Conservation (phyloP, 1,284 basidiomycete species). For the Athelia psychrophila region DNA sequence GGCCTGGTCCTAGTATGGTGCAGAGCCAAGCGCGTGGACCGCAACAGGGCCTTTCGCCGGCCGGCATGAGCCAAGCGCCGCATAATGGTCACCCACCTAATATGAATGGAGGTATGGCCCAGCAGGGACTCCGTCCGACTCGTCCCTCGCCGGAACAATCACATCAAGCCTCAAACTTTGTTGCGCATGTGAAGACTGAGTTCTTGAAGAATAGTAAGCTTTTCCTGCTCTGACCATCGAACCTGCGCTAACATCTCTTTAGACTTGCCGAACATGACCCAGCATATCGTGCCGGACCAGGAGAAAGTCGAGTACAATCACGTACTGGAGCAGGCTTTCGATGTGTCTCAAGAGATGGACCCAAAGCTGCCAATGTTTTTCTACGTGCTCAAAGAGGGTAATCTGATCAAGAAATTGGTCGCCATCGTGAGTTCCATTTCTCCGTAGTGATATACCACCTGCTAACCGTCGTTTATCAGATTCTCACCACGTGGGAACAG, state of each 20-base stretch:
- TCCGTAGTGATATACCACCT: slow-evolving; percentile 10
- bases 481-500: neutral
- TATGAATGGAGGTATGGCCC: neutral
- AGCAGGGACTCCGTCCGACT: neutral
- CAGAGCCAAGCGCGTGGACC: too few relatives aligned
- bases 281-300: slow-evolving; percentile 42
- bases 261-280: slow-evolving; percentile 27
- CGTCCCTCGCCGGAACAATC: neutral
- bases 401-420: slow-evolving; percentile 43
- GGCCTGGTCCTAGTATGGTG: too few relatives aligned
- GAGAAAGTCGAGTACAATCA: slow-evolving; percentile 50
- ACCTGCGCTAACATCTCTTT: slow-evolving; percentile 5
- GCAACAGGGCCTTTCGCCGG: neutral
- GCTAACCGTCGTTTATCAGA: slow-evolving; percentile 1
- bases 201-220: slow-evolving; percentile 31
- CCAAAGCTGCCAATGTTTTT: slow-evolving; percentile 45
- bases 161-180: slow-evolving; percentile 11
- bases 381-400: slow-evolving; percentile 42
- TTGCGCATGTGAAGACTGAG: slow-evolving; percentile 27
- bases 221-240: slow-evolving; percentile 8
- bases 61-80: neutral
- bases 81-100: neutral
- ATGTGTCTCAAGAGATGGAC: slow-evolving; percentile 43
- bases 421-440: slow-evolving; percentile 44
- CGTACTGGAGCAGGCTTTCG: slow-evolving; percentile 45